phyloP scores from a whole-genome alignment of 306 rosid species.

The Trifolium repens region DNA sequence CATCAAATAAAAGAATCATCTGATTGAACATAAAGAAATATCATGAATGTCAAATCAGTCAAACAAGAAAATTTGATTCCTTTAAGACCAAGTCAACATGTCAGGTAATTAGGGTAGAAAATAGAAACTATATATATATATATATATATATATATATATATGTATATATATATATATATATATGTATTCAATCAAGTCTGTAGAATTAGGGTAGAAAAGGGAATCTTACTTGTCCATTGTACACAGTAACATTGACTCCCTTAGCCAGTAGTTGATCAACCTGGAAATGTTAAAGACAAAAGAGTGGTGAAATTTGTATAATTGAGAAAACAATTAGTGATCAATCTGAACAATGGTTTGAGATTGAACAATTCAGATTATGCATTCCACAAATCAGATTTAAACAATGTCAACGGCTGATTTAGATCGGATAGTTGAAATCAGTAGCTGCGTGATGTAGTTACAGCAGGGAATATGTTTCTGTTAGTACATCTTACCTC shows the following conservation, averaged over 20 bases:
- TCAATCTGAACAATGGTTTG: not conserved
- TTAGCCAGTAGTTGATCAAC: conserved; percentile 80
- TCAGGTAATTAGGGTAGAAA: not conserved
- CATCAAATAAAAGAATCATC: not conserved
- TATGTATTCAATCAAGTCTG: no score
- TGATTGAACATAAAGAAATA: conserved; percentile 10
- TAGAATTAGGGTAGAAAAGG: conserved; percentile 15
- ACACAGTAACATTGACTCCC: conserved; percentile 84
- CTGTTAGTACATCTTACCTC: conserved; percentile 56
- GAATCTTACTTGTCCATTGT: conserved; percentile 81
- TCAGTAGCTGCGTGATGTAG: no score
- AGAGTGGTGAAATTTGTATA: not conserved
- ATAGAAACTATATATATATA: no score
- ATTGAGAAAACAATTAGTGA: not conserved
- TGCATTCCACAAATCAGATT: not conserved
- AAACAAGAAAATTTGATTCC: conserved; percentile 30
- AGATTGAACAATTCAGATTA: no score
- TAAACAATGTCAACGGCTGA: not conserved
- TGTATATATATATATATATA: no score
- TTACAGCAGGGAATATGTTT: no score
- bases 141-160: no score
- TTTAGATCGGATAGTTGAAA: no score
- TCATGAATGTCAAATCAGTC: conserved; percentile 15
- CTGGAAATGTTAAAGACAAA: conserved; percentile 41
- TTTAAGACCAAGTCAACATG: conserved; percentile 12